A percentile compares a stretch with the other conserved stretches of the same genome.
phyloP scores from a whole-genome alignment of 306 rosid genomes.

The Styphnolobium japonicum region DNA sequence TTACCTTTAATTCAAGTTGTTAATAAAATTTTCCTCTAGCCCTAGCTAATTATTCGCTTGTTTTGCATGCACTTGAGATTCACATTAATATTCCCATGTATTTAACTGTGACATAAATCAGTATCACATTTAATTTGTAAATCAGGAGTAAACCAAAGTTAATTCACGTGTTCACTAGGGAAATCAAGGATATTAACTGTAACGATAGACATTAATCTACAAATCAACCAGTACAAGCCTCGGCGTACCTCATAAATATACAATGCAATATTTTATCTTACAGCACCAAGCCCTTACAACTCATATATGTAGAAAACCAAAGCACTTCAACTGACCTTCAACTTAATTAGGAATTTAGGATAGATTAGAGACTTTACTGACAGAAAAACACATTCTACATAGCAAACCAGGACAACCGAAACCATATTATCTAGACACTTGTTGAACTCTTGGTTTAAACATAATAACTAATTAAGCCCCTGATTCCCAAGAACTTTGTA shows the following conservation, averaged over 20 bases:
- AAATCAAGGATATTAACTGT: neutral
- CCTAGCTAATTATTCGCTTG: neutral
- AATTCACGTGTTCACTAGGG: neutral
- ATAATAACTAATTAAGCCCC: neutral
- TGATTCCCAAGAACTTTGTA: neutral
- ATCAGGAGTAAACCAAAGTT: neutral
- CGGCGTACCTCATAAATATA: neutral
- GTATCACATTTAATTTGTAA: neutral
- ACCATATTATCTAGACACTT: neutral
- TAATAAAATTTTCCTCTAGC: neutral
- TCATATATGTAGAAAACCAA: neutral
- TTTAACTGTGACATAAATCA: neutral
- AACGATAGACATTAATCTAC: neutral
- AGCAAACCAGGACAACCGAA: slow-evolving; percentile 13
- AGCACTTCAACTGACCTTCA: neutral
- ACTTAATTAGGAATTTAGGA: neutral
- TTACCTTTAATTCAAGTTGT: no score
- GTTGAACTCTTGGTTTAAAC: neutral
- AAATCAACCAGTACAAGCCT: neutral
- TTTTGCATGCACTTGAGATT: neutral
- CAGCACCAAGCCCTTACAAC: neutral
- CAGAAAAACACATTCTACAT: neutral
- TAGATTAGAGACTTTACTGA: neutral
- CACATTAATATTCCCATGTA: neutral
- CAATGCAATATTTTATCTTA: neutral